These are phyloP conservation scores for Pistacia atlantica DNA, from an alignment of 345 rosid species.

Conservation along the genomic window DNA sequence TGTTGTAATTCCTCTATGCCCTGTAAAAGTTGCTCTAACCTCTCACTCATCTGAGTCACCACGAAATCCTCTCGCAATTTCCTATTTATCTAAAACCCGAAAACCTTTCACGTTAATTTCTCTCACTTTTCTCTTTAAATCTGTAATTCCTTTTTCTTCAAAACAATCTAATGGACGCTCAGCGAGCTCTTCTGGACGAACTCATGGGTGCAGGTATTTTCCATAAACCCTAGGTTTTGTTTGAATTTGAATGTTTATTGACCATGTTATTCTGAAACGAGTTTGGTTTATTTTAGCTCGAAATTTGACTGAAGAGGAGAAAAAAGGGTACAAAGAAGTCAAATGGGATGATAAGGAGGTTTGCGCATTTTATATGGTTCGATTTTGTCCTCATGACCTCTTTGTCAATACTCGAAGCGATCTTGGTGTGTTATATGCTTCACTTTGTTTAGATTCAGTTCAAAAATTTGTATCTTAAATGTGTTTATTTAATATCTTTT, in stretches of 20 bases:
- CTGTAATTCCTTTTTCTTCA: neutral
- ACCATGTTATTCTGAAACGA: neutral
- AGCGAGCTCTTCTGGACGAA: constrained; percentile 93
- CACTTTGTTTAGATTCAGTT: neutral
- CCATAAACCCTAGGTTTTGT: neutral
- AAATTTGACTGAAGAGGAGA: constrained; percentile 85
- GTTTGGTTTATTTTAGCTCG: constrained; percentile 52
- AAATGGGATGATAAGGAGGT: constrained; percentile 97
- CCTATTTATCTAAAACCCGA: neutral
- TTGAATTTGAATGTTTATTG: neutral
- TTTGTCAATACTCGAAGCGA: constrained; percentile 97
- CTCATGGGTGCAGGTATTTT: constrained; percentile 93
- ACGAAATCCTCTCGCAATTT: neutral
- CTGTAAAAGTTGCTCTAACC: neutral
- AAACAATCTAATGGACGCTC: constrained; percentile 73
- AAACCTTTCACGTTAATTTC: neutral
- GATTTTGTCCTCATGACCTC: constrained; percentile 98
- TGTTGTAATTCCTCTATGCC: too few species aligned
- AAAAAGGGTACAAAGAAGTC: constrained; percentile 76
- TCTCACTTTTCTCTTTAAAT: neutral
- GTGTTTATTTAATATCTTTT: neutral
- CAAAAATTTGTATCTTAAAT: neutral
- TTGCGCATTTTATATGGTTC: constrained; percentile 90
- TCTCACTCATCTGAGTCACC: neutral
- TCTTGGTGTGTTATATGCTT: constrained; percentile 61